Evolutionary conservation across 192 early-diverging fungal genomes (phyloP).

Genomic region (Irineochytrium annulatum): DNA sequence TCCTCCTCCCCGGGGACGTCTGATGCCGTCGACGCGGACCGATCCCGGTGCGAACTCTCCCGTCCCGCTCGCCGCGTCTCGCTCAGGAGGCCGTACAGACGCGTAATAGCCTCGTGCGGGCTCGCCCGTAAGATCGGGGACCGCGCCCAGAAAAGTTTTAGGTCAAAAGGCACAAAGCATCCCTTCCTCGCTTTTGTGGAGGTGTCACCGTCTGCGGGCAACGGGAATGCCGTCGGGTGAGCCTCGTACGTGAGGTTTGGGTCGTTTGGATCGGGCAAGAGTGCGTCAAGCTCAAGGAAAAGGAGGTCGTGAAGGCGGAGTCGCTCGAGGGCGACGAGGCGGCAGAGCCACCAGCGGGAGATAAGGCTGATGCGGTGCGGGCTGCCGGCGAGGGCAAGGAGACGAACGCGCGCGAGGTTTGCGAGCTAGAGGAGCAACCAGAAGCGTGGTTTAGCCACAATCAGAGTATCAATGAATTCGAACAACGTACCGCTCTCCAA

Average conservation of each 20-base stretch:
- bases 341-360: slow-evolving; percentile 30
- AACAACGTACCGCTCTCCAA: slow-evolving; percentile 20
- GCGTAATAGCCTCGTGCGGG: background rate
- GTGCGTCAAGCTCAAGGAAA: slow-evolving; percentile 13
- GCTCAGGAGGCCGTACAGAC: background rate
- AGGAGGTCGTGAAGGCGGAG: slow-evolving; percentile 30
- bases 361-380: slow-evolving; percentile 23
- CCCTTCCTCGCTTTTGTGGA: slow-evolving; percentile 18
- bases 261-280: too few relatives aligned
- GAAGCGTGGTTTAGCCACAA: slow-evolving; percentile 15
- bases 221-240: slow-evolving; percentile 30
- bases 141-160: slow-evolving; percentile 17
- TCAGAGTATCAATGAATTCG: slow-evolving; percentile 16
- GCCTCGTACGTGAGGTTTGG: slow-evolving; percentile 25
- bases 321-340: slow-evolving; percentile 24
- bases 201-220: too few relatives aligned
- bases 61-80: background rate
- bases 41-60: too few relatives aligned
- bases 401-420: slow-evolving; percentile 8
- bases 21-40: too few relatives aligned
- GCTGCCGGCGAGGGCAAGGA: slow-evolving; percentile 18
- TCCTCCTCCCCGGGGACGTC: too few relatives aligned
- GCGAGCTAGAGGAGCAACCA: slow-evolving; percentile 30
- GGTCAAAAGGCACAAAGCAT: slow-evolving; percentile 33
- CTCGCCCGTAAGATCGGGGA: slow-evolving; percentile 25